Evolutionary conservation across 2,329 filamentous ascomycete genomes (phyloP), one percentile per base, ranked within the genome.

Genomic region (Rutstroemia sp.): DNA sequence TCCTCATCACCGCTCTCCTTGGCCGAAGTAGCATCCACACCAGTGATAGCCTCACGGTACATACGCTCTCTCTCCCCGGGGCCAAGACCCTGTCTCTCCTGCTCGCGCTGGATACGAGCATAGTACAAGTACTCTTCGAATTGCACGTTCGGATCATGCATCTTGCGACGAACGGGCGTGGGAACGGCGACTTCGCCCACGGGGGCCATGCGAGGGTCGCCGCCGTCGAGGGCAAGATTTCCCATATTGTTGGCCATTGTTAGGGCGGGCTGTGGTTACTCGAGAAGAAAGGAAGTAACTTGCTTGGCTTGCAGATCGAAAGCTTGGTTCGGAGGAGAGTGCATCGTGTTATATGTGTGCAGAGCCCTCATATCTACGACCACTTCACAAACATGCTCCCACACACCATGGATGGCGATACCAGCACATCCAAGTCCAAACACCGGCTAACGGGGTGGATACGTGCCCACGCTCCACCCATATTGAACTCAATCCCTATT

Each of bases 101-200:
- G 67, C 59, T 51, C 58, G 5, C 53, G 63, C 58, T 16, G 69
- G 67, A 56, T 69, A 48, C 65, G 58, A 12, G 69, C 69, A 53
- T 68, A 70, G 58, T 68, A 67, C 50, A 65, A 54, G 53, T 71
- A 71, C 58, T 71, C 69, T 49, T 71, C 69, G 42, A 71, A 67
- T 0, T 61, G 50, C 25, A 71, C 58, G 54, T 51, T 62, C 5
- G 64, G 57, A 42, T 72, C 68, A 63, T 60, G 67, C 57, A 55
- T 57, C 25, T 50, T 56, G 45, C 19, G 56, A 49, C 44, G 52
- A 41, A 49, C 52, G 14, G 5, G 1, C 5, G 52, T 54, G 19
- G 52, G 34, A n/a, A 54, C 19, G 21, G 12, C 45, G 12, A 49
- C 34, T 14, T 48, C 52, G 3, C 54, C 50, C 37, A 57, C 38